Evolutionary conservation across 257 asterid genomes (phyloP).

Genomic region (Lycium barbarum): DNA sequence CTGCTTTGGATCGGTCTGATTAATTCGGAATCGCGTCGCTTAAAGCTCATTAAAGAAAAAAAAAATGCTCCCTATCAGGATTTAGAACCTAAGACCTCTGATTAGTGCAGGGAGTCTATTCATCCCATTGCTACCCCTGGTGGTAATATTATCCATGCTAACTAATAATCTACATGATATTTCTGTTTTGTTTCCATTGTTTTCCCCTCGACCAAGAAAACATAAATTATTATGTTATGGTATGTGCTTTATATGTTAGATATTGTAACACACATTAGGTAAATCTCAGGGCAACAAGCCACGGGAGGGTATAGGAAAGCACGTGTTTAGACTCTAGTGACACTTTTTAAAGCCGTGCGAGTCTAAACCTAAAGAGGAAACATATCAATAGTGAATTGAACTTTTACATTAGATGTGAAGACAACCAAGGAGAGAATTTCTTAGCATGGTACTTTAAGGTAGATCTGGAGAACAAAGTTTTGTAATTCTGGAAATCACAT

Average conservation of each 20-base stretch:
- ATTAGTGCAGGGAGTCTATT: background rate
- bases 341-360: background rate
- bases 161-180: background rate
- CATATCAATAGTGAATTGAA: background rate
- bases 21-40: background rate
- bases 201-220: background rate
- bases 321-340: background rate
- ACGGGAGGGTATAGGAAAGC: background rate
- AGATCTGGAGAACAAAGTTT: background rate
- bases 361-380: background rate
- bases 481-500: background rate
- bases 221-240: background rate
- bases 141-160: background rate
- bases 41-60: background rate
- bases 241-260: background rate
- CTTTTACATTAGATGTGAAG: background rate
- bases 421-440: background rate
- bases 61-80: fast-evolving
- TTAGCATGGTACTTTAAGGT: background rate
- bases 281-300: background rate
- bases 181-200: background rate
- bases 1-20: background rate
- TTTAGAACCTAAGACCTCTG: background rate
- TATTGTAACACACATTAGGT: background rate
- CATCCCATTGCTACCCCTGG: background rate